A percentile compares a stretch with the other conserved stretches of the same genome.
phyloP scores from a whole-genome alignment of 352 stramenopile genomes.

The Phytophthora quininea region DNA sequence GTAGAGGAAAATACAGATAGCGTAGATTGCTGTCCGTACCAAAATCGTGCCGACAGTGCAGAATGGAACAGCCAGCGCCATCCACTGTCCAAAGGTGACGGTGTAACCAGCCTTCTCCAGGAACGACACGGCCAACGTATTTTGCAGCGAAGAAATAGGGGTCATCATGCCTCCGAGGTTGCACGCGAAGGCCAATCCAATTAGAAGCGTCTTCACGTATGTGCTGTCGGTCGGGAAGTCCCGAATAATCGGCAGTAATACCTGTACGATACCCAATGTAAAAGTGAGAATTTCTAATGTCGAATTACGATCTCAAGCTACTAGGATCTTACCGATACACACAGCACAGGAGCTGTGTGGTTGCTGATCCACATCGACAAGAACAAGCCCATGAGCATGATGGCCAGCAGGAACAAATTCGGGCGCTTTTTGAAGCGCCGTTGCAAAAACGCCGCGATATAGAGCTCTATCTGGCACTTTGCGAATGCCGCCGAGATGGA shows the following conservation, averaged over 20 bases:
- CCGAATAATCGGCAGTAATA: slow-evolving; percentile 87
- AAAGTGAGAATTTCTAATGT: slow-evolving; percentile 5
- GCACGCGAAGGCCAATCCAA: slow-evolving; percentile 93
- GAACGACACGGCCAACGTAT: slow-evolving; percentile 86
- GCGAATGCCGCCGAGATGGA: slow-evolving; percentile 91
- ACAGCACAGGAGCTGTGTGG: slow-evolving; percentile 93
- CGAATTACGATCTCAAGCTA: not conserved
- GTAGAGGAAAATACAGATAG: slow-evolving; percentile 6
- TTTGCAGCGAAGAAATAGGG: slow-evolving; percentile 92
- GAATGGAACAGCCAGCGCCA: slow-evolving; percentile 89
- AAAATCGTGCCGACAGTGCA: slow-evolving; percentile 87
- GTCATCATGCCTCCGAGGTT: slow-evolving; percentile 95
- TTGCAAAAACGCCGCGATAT: slow-evolving; percentile 90
- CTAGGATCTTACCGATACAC: slow-evolving; percentile 71
- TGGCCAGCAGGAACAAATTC: slow-evolving; percentile 90
- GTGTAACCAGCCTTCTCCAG: slow-evolving; percentile 87
- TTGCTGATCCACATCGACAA: slow-evolving; percentile 95
- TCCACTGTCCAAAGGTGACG: slow-evolving; percentile 92
- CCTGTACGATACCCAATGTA: slow-evolving; percentile 26
- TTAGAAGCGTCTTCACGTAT: slow-evolving; percentile 91
- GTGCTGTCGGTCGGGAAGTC: slow-evolving; percentile 85
- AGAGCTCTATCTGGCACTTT: slow-evolving; percentile 93
- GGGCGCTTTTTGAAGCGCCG: slow-evolving; percentile 89
- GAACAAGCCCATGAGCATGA: slow-evolving; percentile 94
- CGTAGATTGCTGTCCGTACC: slow-evolving; percentile 34